Conservation (phyloP, 805 yeast species). For the Saturnispora hagleri region DNA sequence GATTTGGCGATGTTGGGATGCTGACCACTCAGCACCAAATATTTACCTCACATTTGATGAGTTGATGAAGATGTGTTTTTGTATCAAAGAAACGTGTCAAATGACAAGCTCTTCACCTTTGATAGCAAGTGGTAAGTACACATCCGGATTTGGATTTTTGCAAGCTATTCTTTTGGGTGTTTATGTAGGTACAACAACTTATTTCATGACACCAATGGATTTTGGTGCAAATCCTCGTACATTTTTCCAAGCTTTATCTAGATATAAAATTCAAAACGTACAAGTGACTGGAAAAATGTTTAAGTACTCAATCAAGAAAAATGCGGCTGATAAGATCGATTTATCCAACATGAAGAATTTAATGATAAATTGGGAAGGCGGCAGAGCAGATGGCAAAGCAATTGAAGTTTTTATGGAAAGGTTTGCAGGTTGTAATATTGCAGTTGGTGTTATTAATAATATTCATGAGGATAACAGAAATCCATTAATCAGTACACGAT, state of each 20-base stretch:
- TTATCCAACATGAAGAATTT: slow-evolving; percentile 49
- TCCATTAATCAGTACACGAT: slow-evolving; percentile 76
- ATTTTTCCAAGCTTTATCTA: slow-evolving; percentile 60
- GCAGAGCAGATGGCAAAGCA: slow-evolving; percentile 60
- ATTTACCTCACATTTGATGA: slow-evolving; percentile 49
- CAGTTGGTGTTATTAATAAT: slow-evolving; percentile 61
- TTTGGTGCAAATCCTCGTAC: slow-evolving; percentile 66
- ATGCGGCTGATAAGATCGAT: slow-evolving; percentile 3
- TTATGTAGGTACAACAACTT: slow-evolving; percentile 79
- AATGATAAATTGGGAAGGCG: slow-evolving; percentile 64
- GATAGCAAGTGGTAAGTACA: slow-evolving; percentile 79
- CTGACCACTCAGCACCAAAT: slow-evolving; percentile 62
- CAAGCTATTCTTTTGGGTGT: slow-evolving; percentile 80
- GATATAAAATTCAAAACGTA: slow-evolving; percentile 76
- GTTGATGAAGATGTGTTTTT: slow-evolving; percentile 73
- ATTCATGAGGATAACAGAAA: slow-evolving; percentile 74
- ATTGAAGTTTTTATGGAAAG: slow-evolving; percentile 48
- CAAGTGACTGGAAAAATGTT: slow-evolving; percentile 80
- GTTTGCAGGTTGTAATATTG: slow-evolving; percentile 56
- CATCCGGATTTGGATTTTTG: slow-evolving; percentile 78
- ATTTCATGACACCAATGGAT: slow-evolving; percentile 67
- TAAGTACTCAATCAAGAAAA: slow-evolving; percentile 50
- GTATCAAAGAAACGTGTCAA: slow-evolving; percentile 86
- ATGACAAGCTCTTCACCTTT: slow-evolving; percentile 63
- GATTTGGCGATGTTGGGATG: slow-evolving; percentile 60